A percentile compares a stretch with the other conserved stretches of the same genome.
phyloP scores from a whole-genome alignment of 176 grass and related monocot genomes.

The Hordeum marinum region DNA sequence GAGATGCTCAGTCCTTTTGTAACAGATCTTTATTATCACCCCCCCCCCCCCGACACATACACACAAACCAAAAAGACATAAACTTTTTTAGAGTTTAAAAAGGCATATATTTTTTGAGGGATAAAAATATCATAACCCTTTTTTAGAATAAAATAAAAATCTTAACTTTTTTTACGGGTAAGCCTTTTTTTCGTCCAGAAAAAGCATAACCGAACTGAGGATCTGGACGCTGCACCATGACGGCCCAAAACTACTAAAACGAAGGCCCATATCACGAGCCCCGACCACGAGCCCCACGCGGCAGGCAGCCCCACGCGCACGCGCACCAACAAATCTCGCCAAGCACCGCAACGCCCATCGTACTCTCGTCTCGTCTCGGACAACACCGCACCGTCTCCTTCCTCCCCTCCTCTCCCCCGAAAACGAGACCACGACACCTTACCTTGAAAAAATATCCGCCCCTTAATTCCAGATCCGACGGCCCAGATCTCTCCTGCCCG shows the following conservation, averaged over 20 bases:
- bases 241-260: background rate
- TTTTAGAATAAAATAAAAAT: no score
- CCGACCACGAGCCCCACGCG: background rate
- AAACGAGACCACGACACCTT: background rate
- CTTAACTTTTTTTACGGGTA: no score
- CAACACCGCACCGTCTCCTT: background rate
- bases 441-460: background rate
- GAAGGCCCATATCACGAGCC: background rate
- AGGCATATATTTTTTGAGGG: no score
- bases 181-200: no score
- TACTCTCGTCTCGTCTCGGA: conserved; percentile 11
- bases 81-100: no score
- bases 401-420: background rate
- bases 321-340: background rate
- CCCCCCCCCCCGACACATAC: no score
- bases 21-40: no score
- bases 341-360: background rate
- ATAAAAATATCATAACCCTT: no score
- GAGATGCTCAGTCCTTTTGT: no score
- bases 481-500: conserved; percentile 13
- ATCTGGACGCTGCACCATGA: background rate
- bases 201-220: no score
- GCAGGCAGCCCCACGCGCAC: background rate
- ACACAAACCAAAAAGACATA: no score
- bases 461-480: conserved; percentile 44